These are phyloP conservation scores for Graphilbum sp. DNA, from an alignment of 2,329 filamentous ascomycete genomes.

Conservation along the genomic window DNA sequence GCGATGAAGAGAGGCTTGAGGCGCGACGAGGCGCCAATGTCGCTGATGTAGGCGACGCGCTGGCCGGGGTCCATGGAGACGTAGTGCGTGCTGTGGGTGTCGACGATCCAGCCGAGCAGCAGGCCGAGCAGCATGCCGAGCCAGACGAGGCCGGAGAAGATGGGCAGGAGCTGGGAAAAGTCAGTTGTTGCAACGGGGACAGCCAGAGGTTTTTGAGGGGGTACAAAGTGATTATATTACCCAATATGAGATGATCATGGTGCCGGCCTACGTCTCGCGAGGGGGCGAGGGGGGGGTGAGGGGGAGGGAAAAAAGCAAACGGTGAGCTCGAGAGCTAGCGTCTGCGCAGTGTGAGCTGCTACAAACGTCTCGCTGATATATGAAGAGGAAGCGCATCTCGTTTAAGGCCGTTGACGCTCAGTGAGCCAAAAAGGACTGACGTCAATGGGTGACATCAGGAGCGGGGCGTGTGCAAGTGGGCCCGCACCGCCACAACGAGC, in stretches of 20 bases:
- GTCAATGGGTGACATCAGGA: no score
- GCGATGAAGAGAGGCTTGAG: constrained; percentile 68
- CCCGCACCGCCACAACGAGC: no score
- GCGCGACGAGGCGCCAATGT: constrained; percentile 37
- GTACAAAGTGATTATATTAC: no score
- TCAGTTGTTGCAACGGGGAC: no score
- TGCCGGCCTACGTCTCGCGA: no score
- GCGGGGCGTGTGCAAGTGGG: no score
- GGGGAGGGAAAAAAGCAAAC: neutral
- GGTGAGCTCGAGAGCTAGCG: neutral
- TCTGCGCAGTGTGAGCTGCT: no score
- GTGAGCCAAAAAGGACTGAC: no score
- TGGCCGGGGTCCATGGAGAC: constrained; percentile 41
- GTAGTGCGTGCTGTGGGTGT: constrained; percentile 38
- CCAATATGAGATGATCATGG: neutral
- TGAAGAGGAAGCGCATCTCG: no score
- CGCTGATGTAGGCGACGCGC: constrained; percentile 55
- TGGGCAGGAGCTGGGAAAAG: constrained; percentile 39
- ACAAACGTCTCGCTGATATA: no score
- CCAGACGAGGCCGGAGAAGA: constrained; percentile 51
- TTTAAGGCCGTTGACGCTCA: no score
- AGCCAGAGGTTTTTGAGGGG: no score
- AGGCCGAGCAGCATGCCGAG: constrained; percentile 52
- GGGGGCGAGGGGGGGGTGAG: neutral
- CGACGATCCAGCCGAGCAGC: constrained; percentile 51